Evolutionary conservation across 768 basidiomycete species (phyloP).

Genomic region (Pleurotus eryngii): DNA sequence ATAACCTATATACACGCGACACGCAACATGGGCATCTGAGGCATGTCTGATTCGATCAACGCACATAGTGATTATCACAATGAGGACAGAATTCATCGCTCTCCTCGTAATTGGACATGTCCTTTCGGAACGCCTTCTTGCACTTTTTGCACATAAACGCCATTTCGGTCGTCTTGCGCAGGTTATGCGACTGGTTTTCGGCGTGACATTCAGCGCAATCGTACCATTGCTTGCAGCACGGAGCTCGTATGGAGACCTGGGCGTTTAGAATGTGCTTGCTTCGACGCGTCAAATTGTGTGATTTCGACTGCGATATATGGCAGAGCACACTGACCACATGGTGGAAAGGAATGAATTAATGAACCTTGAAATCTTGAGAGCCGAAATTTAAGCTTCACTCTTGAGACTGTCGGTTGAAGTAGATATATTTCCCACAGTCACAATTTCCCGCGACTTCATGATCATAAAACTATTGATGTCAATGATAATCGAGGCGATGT

Average conservation of each 20-base stretch:
- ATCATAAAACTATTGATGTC: background rate
- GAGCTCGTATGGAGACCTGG: conserved; percentile 93
- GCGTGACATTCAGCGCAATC: conserved; percentile 97
- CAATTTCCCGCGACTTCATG: background rate
- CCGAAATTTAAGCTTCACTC: background rate
- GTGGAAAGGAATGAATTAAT: background rate
- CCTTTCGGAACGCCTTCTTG: conserved; percentile 95
- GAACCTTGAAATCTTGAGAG: background rate
- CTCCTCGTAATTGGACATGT: conserved; percentile 89
- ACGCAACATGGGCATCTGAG: background rate
- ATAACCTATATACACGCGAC: conserved; percentile 56
- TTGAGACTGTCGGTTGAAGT: too few species aligned
- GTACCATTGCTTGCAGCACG: conserved; percentile 97
- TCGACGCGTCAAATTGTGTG: background rate
- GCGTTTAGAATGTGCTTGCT: conserved; percentile 97
- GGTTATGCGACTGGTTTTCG: conserved; percentile 70
- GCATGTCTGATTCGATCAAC: conserved; percentile 23
- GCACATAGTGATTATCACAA: conserved; percentile 97
- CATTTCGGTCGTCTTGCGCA: conserved; percentile 82
- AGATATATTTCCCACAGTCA: background rate
- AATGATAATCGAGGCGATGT: background rate
- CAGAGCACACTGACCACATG: conserved; percentile 5
- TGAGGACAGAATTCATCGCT: conserved; percentile 98
- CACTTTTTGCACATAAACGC: conserved; percentile 83
- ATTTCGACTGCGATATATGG: background rate